phyloP scores from a whole-genome alignment of 108 stramenopile species.

The Ochromonas danica region DNA sequence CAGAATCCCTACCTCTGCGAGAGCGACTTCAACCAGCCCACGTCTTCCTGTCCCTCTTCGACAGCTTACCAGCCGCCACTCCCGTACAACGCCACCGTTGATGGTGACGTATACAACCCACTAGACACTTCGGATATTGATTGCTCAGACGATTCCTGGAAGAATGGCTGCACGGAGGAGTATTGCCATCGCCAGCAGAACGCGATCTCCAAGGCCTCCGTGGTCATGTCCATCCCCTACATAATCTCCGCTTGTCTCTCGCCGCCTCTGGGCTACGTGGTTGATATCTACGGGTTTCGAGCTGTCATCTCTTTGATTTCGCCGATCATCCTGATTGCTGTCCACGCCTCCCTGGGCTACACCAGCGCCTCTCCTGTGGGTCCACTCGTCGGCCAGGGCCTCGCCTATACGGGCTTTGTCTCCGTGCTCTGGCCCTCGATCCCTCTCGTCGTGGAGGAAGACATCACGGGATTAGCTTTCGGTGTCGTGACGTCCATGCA shows the following conservation, averaged over 20 bases:
- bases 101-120: background rate
- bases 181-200: background rate
- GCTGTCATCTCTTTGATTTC: conserved; percentile 53
- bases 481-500: conserved; percentile 64
- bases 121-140: conserved; percentile 49
- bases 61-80: background rate
- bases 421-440: conserved; percentile 69
- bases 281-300: conserved; percentile 61
- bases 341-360: conserved; percentile 56
- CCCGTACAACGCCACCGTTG: background rate
- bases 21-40: background rate
- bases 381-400: conserved; percentile 60
- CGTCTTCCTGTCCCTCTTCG: background rate
- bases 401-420: conserved; percentile 62
- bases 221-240: conserved; percentile 63
- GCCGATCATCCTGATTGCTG: conserved; percentile 45
- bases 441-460: conserved; percentile 58
- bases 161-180: conserved; percentile 39
- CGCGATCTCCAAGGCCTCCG: conserved; percentile 36
- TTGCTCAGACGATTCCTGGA: conserved; percentile 59
- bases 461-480: conserved; percentile 59
- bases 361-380: conserved; percentile 43
- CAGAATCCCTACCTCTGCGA: conserved; percentile 44
- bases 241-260: conserved; percentile 55
- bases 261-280: conserved; percentile 58